Evolutionary conservation across 441 rosid genomes (phyloP), one percentile per base, ranked within the genome.

Genomic region (Metrosideros polymorpha): DNA sequence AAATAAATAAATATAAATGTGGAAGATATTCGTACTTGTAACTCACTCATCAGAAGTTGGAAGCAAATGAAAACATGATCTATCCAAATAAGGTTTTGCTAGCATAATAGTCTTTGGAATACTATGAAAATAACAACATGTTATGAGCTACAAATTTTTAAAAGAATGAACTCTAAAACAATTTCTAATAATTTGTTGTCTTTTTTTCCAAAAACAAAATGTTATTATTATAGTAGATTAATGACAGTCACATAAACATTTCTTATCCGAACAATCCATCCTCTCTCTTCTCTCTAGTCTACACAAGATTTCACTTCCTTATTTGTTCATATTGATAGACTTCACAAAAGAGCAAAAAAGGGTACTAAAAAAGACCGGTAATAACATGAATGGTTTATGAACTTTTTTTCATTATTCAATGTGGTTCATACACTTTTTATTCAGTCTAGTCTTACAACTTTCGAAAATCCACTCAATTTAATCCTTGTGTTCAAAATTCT

Each of bases 21-120:
- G 71, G 18, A n/a, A 0, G 2, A n/a, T 6, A 13, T 57, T n/a
- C 32, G 24, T n/a, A 57, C 66, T 57, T 57, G 19, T 57, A n/a
- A 57, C 0, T 6, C 0, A 3, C 18, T 13, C 18, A 1, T 6
- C 0, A n/a, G 9, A 12, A 12, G 6, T n/a, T 13, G 17, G 7
- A 27, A 57, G 0, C 1, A 12, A 0, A 57, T 57, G 4, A n/a
- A 57, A 57, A 57, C 18, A 12, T 57, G 32, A 18, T 32, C 18
- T 14, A 13, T 57, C 32, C 63, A n/a, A 5, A 27, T 59, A 29
- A 59, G n/a, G n/a, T n/a, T n/a, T n/a, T n/a, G n/a, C n/a, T n/a
- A n/a, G n/a, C n/a, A n/a, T n/a, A n/a, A n/a, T n/a, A n/a, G n/a
- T n/a, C n/a, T n/a, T n/a, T n/a, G n/a, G n/a, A n/a, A n/a, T n/a